Evolutionary conservation across 2,329 filamentous ascomycete genomes (phyloP).

Genomic region (Fusarium sp.): DNA sequence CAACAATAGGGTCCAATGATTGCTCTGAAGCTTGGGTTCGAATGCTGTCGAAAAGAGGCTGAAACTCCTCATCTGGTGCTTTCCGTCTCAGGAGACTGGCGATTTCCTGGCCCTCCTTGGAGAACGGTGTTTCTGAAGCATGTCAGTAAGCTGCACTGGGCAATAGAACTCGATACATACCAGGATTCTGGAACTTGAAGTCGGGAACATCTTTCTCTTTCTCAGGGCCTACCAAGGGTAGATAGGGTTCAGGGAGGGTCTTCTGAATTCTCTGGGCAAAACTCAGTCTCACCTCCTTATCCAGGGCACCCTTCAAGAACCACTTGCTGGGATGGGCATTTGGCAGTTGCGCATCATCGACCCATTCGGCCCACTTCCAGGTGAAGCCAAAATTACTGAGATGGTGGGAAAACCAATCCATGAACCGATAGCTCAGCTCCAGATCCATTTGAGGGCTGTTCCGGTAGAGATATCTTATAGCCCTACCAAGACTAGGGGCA

Average conservation of each 20-base stretch:
- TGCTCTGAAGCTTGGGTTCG: conserved; percentile 79
- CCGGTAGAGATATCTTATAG: conserved; percentile 90
- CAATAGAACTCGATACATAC: conserved; percentile 58
- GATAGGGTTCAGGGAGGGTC: conserved; percentile 86
- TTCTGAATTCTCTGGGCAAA: conserved; percentile 97
- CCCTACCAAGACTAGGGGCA: conserved; percentile 90
- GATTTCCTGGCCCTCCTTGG: conserved; percentile 84
- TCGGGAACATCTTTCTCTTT: conserved; percentile 97
- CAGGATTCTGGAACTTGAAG: conserved; percentile 85
- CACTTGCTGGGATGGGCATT: conserved; percentile 88
- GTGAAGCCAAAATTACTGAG: conserved; percentile 99
- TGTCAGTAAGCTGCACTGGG: neutral
- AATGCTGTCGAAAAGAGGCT: conserved; percentile 81
- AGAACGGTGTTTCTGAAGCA: conserved; percentile 76
- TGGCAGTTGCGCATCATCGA: conserved; percentile 82
- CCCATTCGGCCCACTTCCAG: conserved; percentile 99
- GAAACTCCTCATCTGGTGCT: conserved; percentile 86
- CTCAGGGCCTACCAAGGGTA: conserved; percentile 80
- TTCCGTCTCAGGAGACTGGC: conserved; percentile 84
- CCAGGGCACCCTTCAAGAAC: conserved; percentile 88
- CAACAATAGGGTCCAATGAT: conserved; percentile 80
- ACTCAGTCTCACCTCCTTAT: conserved; percentile 96
- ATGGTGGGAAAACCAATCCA: conserved; percentile 98
- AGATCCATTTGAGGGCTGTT: conserved; percentile 85
- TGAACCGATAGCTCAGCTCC: conserved; percentile 85